Percentiles rank a stretch among this genome's conserved stretches.
phyloP scores from a whole-genome alignment of 352 stramenopile species.

The Phytophthora agathidicida region DNA sequence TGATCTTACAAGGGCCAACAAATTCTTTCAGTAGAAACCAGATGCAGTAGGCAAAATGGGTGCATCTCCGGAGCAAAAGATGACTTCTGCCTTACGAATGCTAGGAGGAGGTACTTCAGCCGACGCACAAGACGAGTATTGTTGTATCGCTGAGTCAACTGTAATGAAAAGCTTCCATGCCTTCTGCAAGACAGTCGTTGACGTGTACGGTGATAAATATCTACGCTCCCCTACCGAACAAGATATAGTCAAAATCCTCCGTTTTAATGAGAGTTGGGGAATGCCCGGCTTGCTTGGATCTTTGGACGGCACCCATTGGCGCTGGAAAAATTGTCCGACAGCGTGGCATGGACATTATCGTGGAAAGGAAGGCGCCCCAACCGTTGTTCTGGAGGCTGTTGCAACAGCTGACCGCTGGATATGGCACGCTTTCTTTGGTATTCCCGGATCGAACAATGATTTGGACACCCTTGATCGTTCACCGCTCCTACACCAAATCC shows the following conservation, averaged over 20 bases:
- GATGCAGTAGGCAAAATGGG: not conserved
- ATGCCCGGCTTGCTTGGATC: conserved; percentile 36
- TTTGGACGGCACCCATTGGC: conserved; percentile 34
- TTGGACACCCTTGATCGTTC: conserved; percentile 38
- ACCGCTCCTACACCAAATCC: conserved; percentile 18
- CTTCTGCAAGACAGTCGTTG: conserved; percentile 10
- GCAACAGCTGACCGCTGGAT: conserved; percentile 30
- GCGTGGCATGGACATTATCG: conserved; percentile 18
- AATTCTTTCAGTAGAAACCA: not conserved
- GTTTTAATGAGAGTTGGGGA: conserved; percentile 2
- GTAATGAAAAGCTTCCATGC: conserved; percentile 6
- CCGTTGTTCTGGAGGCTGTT: conserved; percentile 21
- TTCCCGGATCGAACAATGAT: conserved; percentile 38
- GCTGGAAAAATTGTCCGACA: conserved; percentile 34
- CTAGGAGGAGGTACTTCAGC: conserved; percentile 13
- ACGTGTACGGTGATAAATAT: conserved; percentile 20
- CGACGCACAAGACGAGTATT: conserved; percentile 22
- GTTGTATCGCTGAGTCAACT: conserved; percentile 11
- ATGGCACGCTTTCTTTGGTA: conserved; percentile 25
- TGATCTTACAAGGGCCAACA: not conserved
- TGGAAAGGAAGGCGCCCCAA: not conserved
- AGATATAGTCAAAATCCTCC: conserved; percentile 8
- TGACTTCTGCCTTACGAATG: conserved; percentile 23
- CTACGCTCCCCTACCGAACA: conserved; percentile 5
- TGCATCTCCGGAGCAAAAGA: conserved; percentile 8